phyloP scores from a whole-genome alignment of 2,329 filamentous ascomycete genomes.

The Cytospora mali region DNA sequence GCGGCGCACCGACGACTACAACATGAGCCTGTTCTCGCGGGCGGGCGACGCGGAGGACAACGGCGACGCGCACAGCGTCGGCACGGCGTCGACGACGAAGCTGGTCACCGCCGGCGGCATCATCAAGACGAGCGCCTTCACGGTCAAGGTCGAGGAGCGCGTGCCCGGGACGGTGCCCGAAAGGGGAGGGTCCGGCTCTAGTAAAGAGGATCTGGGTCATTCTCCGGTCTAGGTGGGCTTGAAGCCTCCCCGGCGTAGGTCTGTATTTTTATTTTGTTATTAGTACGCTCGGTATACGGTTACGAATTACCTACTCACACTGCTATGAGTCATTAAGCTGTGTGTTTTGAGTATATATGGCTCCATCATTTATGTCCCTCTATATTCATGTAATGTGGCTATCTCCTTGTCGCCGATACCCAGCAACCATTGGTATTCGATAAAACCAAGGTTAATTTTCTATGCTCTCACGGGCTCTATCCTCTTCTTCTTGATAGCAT shows the following conservation, averaged over 20 bases:
- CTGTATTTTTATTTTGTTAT: not conserved
- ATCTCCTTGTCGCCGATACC: not conserved
- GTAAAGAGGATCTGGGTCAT: slow-evolving; percentile 1
- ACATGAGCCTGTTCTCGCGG: slow-evolving; percentile 17
- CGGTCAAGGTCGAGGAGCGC: slow-evolving; percentile 15
- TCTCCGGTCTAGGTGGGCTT: slow-evolving; percentile 1
- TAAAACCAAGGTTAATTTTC: slow-evolving; percentile 29
- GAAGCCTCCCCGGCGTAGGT: not conserved
- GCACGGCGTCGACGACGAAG: slow-evolving; percentile 11
- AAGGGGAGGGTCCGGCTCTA: not conserved
- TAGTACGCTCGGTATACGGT: not conserved
- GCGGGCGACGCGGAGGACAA: slow-evolving; percentile 5
- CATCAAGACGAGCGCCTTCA: slow-evolving; percentile 15
- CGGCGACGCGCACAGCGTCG: slow-evolving; percentile 3
- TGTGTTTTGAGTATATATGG: not conserved
- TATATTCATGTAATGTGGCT: not conserved
- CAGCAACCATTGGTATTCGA: slow-evolving; percentile 5
- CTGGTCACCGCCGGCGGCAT: slow-evolving; percentile 12
- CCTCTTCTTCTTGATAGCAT: slow-evolving; percentile 26
- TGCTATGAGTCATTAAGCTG: not conserved
- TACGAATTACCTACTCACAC: not conserved
- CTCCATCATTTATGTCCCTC: not conserved
- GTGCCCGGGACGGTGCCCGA: not conserved
- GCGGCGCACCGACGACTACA: slow-evolving; percentile 9
- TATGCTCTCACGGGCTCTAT: slow-evolving; percentile 30